Conservation (phyloP, 805 yeast genomes). For the Wickerhamomyces kurtzmanii region DNA sequence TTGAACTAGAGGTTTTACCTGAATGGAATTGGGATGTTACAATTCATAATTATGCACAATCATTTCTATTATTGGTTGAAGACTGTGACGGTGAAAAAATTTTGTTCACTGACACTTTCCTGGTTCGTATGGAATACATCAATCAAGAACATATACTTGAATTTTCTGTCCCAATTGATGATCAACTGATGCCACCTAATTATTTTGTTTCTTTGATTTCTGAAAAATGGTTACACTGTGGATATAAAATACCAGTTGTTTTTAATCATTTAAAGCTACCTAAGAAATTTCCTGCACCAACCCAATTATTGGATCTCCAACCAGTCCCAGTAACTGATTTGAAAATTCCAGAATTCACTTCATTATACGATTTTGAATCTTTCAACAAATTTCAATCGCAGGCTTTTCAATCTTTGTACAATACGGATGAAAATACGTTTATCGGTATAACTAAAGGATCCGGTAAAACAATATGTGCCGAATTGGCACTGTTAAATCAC, state of each 20-base stretch:
- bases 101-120: constrained; percentile 45
- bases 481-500: constrained; percentile 59
- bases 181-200: constrained; percentile 49
- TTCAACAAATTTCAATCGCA: constrained; percentile 77
- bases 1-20: constrained; percentile 62
- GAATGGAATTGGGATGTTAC: constrained; percentile 69
- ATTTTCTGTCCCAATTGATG: constrained; percentile 51
- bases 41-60: constrained; percentile 56
- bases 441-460: constrained; percentile 69
- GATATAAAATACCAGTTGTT: constrained; percentile 48
- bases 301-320: constrained; percentile 43
- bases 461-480: constrained; percentile 67
- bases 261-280: constrained; percentile 47
- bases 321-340: constrained; percentile 39
- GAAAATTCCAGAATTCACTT: constrained; percentile 34
- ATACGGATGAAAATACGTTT: constrained; percentile 47
- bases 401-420: constrained; percentile 48
- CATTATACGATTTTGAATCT: constrained; percentile 31
- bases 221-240: constrained; percentile 81
- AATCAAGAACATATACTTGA: constrained; percentile 48
- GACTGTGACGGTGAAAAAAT: constrained; percentile 77
- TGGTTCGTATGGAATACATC: constrained; percentile 39
- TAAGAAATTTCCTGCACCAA: constrained; percentile 51
- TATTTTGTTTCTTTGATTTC: constrained; percentile 66
- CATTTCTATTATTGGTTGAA: constrained; percentile 65